Evolutionary conservation across 179 eudicot species (phyloP).

Genomic region (Drosera spatulata): DNA sequence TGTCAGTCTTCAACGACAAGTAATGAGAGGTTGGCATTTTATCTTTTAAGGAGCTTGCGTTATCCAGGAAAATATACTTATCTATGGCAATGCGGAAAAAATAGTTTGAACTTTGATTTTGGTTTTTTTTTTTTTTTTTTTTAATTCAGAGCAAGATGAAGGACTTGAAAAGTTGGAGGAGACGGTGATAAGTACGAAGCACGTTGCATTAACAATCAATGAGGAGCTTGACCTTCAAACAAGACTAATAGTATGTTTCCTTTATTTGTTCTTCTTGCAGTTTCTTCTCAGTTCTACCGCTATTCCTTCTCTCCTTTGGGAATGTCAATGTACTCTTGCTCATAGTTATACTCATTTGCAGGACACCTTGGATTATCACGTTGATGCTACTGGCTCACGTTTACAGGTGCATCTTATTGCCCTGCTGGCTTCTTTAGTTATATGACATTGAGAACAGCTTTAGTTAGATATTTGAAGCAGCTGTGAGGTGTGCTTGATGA

Average conservation of each 20-base stretch:
- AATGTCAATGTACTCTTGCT: background rate
- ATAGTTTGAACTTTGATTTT: background rate
- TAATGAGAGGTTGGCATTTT: slow-evolving; percentile 56
- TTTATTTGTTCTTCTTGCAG: slow-evolving; percentile 6
- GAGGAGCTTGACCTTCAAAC: slow-evolving; percentile 88
- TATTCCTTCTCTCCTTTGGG: background rate
- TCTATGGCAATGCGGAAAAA: no score
- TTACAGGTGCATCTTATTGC: slow-evolving; percentile 45
- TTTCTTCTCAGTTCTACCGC: background rate
- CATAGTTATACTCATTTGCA: slow-evolving; percentile 14
- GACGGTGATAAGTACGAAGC: slow-evolving; percentile 78
- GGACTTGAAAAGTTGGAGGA: slow-evolving; percentile 90
- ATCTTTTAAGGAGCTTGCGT: background rate
- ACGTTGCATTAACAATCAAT: slow-evolving; percentile 85
- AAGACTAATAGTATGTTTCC: slow-evolving; percentile 70
- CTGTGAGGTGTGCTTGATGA: no score
- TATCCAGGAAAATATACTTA: no score
- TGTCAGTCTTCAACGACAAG: slow-evolving; percentile 81
- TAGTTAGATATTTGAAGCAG: no score
- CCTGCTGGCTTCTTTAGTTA: no score
- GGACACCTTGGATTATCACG: slow-evolving; percentile 82
- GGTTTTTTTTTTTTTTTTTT: slow-evolving; percentile 9
- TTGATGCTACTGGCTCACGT: slow-evolving; percentile 73
- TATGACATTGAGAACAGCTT: no score
- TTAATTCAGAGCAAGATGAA: slow-evolving; percentile 93